Percentiles rank a stretch among this genome's conserved stretches.
Conservation (phyloP, 2,329 filamentous ascomycete genomes). For the Penicillium concentricum region DNA sequence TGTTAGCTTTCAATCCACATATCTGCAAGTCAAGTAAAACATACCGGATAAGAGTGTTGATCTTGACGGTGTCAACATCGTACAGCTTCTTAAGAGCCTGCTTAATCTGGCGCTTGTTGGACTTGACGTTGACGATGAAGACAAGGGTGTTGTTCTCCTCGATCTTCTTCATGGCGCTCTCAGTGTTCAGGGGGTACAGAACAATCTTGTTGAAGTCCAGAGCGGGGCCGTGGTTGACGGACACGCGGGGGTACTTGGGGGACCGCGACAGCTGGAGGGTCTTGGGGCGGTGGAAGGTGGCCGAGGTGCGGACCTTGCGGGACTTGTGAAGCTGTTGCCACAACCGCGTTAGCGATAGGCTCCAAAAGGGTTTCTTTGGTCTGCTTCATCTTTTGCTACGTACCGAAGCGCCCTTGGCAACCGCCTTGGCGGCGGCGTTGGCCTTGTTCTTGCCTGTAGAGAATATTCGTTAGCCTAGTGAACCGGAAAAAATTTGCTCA, state of each 20-base stretch:
- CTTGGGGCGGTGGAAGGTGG: slow-evolving; percentile 97
- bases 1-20: slow-evolving; percentile 14
- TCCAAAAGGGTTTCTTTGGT: slow-evolving; percentile 9
- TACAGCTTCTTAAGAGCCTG: slow-evolving; percentile 97
- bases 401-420: slow-evolving; percentile 95
- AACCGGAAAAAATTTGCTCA: slow-evolving; percentile 1
- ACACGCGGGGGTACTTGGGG: slow-evolving; percentile 97
- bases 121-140: slow-evolving; percentile 95
- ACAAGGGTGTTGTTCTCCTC: slow-evolving; percentile 99
- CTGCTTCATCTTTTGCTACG: slow-evolving; percentile 45
- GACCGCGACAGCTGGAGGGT: slow-evolving; percentile 85
- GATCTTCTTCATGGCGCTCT: slow-evolving; percentile 99
- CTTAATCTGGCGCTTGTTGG: slow-evolving; percentile 99
- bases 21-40: neutral
- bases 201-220: slow-evolving; percentile 98
- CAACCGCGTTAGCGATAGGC: slow-evolving; percentile 13
- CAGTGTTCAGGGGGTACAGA: slow-evolving; percentile 97
- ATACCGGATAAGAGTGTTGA: slow-evolving; percentile 98
- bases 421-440: slow-evolving; percentile 90
- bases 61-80: slow-evolving; percentile 96
- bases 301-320: slow-evolving; percentile 87
- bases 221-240: slow-evolving; percentile 81
- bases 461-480: slow-evolving; percentile 28
- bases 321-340: slow-evolving; percentile 71
- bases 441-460: slow-evolving; percentile 65